phyloP scores from a whole-genome alignment of 345 rosid species.

The Cochlearia excelsa region DNA sequence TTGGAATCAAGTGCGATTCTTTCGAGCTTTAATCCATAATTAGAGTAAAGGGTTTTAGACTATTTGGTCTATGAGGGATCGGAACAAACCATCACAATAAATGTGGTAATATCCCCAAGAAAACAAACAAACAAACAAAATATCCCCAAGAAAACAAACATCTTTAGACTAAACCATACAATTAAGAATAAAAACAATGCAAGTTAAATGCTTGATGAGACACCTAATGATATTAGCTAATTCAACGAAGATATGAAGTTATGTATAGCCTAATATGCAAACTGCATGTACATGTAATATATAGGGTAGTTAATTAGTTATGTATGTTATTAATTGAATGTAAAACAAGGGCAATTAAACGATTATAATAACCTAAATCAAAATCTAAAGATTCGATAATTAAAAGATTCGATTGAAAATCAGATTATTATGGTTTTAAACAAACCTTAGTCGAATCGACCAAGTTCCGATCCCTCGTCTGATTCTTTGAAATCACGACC shows the following conservation, averaged over 20 bases:
- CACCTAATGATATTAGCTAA: too few species aligned
- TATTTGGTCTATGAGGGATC: neutral
- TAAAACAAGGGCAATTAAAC: too few species aligned
- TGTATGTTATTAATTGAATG: too few species aligned
- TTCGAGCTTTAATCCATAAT: conserved; percentile 25
- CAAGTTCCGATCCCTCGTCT: conserved; percentile 41
- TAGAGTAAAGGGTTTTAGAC: conserved; percentile 33
- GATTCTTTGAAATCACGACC: conserved; percentile 37
- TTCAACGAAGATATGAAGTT: too few species aligned
- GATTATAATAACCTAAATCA: neutral
- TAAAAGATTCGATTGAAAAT: neutral
- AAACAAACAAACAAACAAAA: neutral
- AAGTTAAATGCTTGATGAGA: too few species aligned
- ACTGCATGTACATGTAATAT: too few species aligned
- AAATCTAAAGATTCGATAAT: neutral
- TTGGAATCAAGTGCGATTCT: conserved; percentile 21
- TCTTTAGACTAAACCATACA: too few species aligned
- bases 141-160: too few species aligned
- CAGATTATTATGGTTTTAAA: conserved; percentile 40
- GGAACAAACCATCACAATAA: conserved; percentile 19
- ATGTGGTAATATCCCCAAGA: neutral
- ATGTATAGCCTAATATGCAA: too few species aligned
- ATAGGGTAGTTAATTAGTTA: too few species aligned
- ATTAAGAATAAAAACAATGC: too few species aligned
- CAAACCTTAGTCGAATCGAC: conserved; percentile 65